phyloP scores from a whole-genome alignment of 2,329 filamentous ascomycete genomes.

The Aspergillus caelatus region DNA sequence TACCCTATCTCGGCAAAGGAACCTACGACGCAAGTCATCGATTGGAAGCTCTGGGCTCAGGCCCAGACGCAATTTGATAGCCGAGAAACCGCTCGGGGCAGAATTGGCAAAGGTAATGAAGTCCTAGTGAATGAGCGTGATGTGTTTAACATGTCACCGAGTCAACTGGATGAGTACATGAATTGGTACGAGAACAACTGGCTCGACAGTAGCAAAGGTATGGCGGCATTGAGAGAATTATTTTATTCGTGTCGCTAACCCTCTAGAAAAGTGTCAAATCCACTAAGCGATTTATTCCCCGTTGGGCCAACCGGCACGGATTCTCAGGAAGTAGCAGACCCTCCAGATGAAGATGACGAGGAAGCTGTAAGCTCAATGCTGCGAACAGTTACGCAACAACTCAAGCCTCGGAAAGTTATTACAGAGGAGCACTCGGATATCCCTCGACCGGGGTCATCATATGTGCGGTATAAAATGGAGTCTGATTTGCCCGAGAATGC shows the following conservation, averaged over 20 bases:
- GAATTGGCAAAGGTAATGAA: constrained; percentile 51
- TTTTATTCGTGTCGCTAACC: background rate
- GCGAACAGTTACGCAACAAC: constrained; percentile 44
- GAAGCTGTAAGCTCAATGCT: constrained; percentile 42
- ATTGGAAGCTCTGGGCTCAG: constrained; percentile 73
- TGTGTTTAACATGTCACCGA: constrained; percentile 62
- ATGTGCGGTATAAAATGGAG: constrained; percentile 52
- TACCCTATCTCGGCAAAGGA: constrained; percentile 56
- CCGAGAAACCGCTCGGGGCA: constrained; percentile 33
- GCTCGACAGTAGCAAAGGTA: constrained; percentile 40
- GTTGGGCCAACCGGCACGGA: constrained; percentile 25
- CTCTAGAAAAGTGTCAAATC: constrained; percentile 26
- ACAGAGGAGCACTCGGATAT: constrained; percentile 38
- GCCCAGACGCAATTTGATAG: constrained; percentile 48
- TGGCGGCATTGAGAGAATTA: background rate
- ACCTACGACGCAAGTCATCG: constrained; percentile 61
- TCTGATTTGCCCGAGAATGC: constrained; percentile 51
- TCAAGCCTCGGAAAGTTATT: constrained; percentile 45
- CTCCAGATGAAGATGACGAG: constrained; percentile 23
- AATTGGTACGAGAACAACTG: constrained; percentile 76
- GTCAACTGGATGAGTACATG: constrained; percentile 73
- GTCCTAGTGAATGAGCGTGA: constrained; percentile 63
- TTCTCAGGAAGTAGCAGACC: constrained; percentile 5
- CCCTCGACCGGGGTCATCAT: constrained; percentile 53
- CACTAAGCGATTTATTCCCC: constrained; percentile 49